These are phyloP conservation scores for Scenedesmus sp. DNA, from an alignment of 163 green algal genomes.

Conservation along the genomic window DNA sequence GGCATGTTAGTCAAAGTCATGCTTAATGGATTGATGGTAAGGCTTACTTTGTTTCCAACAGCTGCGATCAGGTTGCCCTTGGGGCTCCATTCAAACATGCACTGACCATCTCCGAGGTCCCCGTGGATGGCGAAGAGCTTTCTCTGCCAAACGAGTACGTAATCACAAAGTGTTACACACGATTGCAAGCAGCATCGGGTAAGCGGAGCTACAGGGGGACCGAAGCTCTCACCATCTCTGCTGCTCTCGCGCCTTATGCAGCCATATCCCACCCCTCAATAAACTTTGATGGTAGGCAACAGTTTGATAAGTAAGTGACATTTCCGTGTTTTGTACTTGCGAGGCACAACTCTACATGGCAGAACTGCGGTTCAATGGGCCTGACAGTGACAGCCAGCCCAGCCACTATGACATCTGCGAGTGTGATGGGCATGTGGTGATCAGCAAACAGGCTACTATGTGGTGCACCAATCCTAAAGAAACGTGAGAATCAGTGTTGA, in stretches of 20 bases:
- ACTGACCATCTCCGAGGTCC: slow-evolving; percentile 64
- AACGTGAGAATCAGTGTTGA: too few species aligned
- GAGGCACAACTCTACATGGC: background rate
- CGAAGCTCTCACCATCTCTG: slow-evolving; percentile 5
- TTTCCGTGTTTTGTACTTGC: background rate
- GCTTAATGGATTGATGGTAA: background rate
- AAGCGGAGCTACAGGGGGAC: background rate
- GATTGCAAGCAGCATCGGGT: background rate
- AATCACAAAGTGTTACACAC: background rate
- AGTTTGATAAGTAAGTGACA: background rate
- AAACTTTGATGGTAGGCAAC: background rate
- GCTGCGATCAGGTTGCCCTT: slow-evolving; percentile 65
- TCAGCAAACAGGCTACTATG: too few species aligned
- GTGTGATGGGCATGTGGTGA: too few species aligned
- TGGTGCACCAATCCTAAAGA: too few species aligned
- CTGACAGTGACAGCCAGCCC: background rate
- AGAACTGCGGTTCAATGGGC: background rate
- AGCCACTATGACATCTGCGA: background rate
- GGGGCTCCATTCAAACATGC: slow-evolving; percentile 73
- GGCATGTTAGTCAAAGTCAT: background rate
- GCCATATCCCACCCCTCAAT: background rate
- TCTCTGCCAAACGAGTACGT: slow-evolving; percentile 35
- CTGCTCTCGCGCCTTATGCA: background rate
- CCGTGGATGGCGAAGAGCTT: slow-evolving; percentile 68
- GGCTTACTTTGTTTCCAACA: slow-evolving; percentile 66